Percentiles rank a stretch among this genome's conserved stretches.
phyloP scores from a whole-genome alignment of 164 flowering plant species.

The Magnolia kwangsiensis region DNA sequence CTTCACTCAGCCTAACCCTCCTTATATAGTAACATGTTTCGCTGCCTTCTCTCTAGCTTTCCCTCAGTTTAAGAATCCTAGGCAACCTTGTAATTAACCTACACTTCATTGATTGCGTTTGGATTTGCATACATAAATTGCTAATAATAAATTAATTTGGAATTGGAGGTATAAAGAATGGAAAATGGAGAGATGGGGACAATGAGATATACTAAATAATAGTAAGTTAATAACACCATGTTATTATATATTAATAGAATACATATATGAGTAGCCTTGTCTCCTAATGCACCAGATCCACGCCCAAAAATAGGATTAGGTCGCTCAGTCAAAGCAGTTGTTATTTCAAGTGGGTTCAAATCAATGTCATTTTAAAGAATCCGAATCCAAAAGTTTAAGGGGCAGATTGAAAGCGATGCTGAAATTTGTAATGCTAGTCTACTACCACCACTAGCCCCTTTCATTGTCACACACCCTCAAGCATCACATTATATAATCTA shows the following conservation, averaged over 20 bases:
- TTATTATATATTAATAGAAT: no score
- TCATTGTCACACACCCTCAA: not conserved
- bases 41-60: no score
- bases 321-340: not conserved
- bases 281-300: not conserved
- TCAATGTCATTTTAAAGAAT: conserved; percentile 4
- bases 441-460: not conserved
- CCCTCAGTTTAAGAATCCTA: no score
- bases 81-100: no score
- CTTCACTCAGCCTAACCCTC: no score
- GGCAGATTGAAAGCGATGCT: not conserved
- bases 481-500: no score
- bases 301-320: not conserved
- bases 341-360: conserved; percentile 2
- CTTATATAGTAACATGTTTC: no score
- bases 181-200: not conserved
- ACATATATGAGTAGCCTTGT: not conserved
- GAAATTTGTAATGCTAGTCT: not conserved
- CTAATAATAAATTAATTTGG: no score
- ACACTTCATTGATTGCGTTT: no score
- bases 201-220: not conserved
- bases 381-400: not conserved
- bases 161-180: not conserved
- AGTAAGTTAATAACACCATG: not conserved
- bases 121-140: no score